Evolutionary conservation across 2,329 filamentous ascomycete species (phyloP), one percentile per base, ranked within the genome.

Genomic region (Fusarium newnesense): DNA sequence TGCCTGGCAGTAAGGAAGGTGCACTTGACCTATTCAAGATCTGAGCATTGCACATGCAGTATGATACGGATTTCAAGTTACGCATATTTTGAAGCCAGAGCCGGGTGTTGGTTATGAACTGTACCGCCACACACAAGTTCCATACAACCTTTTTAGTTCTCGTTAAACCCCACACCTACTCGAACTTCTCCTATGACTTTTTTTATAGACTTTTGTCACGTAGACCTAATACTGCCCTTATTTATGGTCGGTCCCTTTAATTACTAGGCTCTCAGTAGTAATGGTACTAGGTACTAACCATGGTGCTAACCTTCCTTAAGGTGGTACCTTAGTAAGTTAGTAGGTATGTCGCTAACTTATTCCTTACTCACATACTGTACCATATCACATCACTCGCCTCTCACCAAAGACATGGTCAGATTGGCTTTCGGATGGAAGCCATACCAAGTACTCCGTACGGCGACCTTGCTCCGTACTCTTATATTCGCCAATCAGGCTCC

Each of bases 1-100:
- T 69, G 47, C 65, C 66, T 69, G 57, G 39, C 66, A 57, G 30
- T 26, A 60, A 50, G 34, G 15, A 60, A 50, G 34, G 15, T 42
- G 56, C 44, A 67, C 50, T 67, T 52, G 30, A 43, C 43, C 46
- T 32, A 59, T 53, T 67, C 21, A 32, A n/a, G 16, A 52, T 40
- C 34, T 36, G 28, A 54, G 50, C 50, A 53, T 37, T 50, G 32
- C n/a, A n/a, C n/a, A n/a, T 34, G 30, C 32, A 37, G 24, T n/a
- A 52, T 34, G 47, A 34, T 49, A 52, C 12, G 28, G 28, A 49
- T 32, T 32, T 49, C 49, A 52, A 52, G n/a, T 24, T 52, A 34
- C n/a, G 16, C 30, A 52, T 52, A 34, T 52, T 36, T 34, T 52
- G 49, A 52, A 52, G 49, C 49, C 49, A 52, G 30, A 52, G 49